These are phyloP conservation scores for Cytospora mali DNA, from an alignment of 2,329 filamentous ascomycete species.

Conservation along the genomic window DNA sequence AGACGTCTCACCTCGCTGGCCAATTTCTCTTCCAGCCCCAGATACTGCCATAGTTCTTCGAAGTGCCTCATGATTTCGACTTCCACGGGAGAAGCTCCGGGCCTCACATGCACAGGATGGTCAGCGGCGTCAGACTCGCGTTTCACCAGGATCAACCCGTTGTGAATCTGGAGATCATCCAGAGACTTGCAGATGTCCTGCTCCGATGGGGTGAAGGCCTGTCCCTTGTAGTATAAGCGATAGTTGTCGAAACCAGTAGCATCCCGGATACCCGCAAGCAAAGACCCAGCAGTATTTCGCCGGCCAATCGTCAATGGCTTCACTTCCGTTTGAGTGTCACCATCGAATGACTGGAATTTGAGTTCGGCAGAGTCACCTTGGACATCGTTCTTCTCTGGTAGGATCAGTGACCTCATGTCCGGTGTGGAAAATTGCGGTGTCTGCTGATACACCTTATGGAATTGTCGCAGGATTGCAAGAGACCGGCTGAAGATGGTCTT, in stretches of 20 bases:
- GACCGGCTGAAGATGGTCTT: slow-evolving; percentile 70
- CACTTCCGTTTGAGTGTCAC: slow-evolving; percentile 60
- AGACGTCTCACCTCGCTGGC: slow-evolving; percentile 61
- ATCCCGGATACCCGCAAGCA: slow-evolving; percentile 67
- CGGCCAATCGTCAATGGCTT: slow-evolving; percentile 66
- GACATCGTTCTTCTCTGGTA: slow-evolving; percentile 52
- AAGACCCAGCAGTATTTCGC: slow-evolving; percentile 69
- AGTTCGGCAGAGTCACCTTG: slow-evolving; percentile 68
- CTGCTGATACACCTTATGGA: slow-evolving; percentile 66
- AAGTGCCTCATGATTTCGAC: slow-evolving; percentile 81
- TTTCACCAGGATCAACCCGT: slow-evolving; percentile 68
- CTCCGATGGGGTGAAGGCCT: slow-evolving; percentile 63
- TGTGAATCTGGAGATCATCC: slow-evolving; percentile 66
- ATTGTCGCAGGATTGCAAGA: slow-evolving; percentile 67
- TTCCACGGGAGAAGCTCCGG: slow-evolving; percentile 66
- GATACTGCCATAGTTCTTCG: slow-evolving; percentile 77
- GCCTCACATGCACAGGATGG: slow-evolving; percentile 48
- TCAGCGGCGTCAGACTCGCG: slow-evolving; percentile 53
- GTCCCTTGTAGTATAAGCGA: slow-evolving; percentile 70
- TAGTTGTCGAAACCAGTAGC: slow-evolving; percentile 78
- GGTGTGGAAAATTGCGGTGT: slow-evolving; percentile 63
- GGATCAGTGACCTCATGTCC: slow-evolving; percentile 56
- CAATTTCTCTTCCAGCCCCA: slow-evolving; percentile 71
- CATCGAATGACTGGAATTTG: slow-evolving; percentile 75
- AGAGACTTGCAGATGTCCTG: slow-evolving; percentile 63